Evolutionary conservation across 176 grass and related monocot species (phyloP).

Genomic region (Bothriochloa decipiens): DNA sequence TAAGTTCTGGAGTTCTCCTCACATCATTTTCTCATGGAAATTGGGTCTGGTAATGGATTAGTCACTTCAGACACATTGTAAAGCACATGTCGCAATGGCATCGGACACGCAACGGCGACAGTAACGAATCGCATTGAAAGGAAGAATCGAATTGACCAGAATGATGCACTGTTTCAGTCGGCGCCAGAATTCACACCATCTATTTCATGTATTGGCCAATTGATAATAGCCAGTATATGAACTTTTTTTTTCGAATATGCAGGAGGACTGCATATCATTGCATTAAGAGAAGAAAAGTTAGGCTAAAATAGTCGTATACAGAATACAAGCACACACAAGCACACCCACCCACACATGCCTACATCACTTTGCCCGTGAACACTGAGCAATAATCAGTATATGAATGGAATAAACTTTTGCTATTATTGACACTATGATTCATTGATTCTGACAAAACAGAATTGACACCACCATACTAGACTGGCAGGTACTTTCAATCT

Average conservation of each 20-base stretch:
- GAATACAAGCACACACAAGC: no score
- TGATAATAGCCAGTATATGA: neutral
- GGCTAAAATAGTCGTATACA: no score
- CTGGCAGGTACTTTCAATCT: conserved; percentile 21
- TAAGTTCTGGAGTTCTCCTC: neutral
- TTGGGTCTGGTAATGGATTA: neutral
- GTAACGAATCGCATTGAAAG: neutral
- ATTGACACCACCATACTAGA: conserved; percentile 21
- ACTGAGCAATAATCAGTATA: neutral
- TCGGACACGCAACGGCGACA: neutral
- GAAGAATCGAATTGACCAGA: conserved; percentile 7
- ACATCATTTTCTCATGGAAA: conserved; percentile 31
- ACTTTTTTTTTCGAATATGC: no score
- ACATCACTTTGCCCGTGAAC: no score
- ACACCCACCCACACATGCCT: no score
- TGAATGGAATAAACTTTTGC: conserved; percentile 32
- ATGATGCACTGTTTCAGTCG: neutral
- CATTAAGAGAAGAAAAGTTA: no score
- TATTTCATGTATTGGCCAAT: conserved; percentile 20
- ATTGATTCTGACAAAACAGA: conserved; percentile 21
- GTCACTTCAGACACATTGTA: conserved; percentile 11
- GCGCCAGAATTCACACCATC: conserved; percentile 7
- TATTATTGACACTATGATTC: neutral
- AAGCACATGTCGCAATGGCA: conserved; percentile 28
- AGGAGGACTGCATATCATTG: no score